Conservation (phyloP, 2,329 filamentous ascomycete species). For the Aureobasidium subglaciale region DNA sequence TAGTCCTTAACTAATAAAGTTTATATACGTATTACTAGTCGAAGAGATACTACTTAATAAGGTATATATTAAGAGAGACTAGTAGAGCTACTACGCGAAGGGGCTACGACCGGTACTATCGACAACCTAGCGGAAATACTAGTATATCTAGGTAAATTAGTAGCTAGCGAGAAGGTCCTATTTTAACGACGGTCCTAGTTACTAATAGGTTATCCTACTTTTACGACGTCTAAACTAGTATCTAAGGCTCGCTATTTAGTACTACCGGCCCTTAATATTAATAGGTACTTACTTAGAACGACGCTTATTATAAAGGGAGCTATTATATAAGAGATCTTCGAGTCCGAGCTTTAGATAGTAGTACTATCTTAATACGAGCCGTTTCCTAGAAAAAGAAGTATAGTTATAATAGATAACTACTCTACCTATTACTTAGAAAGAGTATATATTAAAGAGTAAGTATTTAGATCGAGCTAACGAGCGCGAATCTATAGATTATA, state of each 20-base stretch:
- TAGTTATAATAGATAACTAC: neutral
- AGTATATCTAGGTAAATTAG: neutral
- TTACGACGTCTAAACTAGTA: neutral
- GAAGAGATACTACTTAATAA: neutral
- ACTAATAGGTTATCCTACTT: neutral
- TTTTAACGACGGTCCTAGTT: neutral
- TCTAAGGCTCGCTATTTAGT: neutral
- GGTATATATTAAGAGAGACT: neutral
- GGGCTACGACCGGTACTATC: neutral
- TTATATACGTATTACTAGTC: neutral
- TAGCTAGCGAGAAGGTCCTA: conserved; percentile 3
- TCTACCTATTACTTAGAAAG: neutral
- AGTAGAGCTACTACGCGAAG: neutral
- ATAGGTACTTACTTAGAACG: neutral
- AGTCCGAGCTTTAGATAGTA: neutral
- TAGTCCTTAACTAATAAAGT: neutral
- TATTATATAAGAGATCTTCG: neutral
- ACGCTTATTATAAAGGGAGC: conserved; percentile 4
- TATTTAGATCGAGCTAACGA: neutral
- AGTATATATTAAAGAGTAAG: neutral
- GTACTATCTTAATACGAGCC: neutral
- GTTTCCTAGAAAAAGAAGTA: neutral
- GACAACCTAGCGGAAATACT: neutral
- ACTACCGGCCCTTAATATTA: conserved; percentile 1
- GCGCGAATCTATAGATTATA: neutral